phyloP scores from a whole-genome alignment of 352 stramenopile species.

The Phytophthora europaea region DNA sequence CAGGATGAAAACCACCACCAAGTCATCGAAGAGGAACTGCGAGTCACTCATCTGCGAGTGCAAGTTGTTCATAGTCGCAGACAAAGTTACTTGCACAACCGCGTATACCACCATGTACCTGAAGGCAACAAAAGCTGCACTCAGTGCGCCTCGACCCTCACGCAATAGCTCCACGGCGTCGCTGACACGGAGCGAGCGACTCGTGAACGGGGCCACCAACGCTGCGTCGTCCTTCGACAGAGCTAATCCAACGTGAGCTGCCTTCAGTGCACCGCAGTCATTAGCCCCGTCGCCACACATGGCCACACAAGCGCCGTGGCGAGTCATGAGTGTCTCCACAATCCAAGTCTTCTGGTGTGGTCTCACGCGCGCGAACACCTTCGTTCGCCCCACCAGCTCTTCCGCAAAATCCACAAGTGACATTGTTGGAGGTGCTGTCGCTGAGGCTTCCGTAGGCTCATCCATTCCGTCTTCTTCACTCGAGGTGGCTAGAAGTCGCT shows the following conservation, averaged over 20 bases:
- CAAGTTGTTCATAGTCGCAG: conserved; percentile 71
- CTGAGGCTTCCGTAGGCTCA: not conserved
- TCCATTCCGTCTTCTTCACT: conserved; percentile 27
- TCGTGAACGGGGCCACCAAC: conserved; percentile 93
- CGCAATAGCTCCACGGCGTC: conserved; percentile 87
- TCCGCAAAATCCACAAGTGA: conserved; percentile 54
- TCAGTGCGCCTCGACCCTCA: conserved; percentile 92
- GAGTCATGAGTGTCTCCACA: conserved; percentile 71
- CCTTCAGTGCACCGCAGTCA: conserved; percentile 92
- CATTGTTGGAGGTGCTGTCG: conserved; percentile 10
- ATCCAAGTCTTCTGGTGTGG: conserved; percentile 88
- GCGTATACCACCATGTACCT: conserved; percentile 95
- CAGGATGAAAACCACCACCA: conserved; percentile 76
- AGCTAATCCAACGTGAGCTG: conserved; percentile 91
- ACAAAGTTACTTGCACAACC: conserved; percentile 85
- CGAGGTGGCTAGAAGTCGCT: conserved; percentile 45
- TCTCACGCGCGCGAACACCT: conserved; percentile 79
- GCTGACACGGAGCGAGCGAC: conserved; percentile 80
- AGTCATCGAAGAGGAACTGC: conserved; percentile 85
- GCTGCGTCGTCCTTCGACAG: conserved; percentile 91
- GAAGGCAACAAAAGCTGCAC: conserved; percentile 90
- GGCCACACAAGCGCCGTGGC: conserved; percentile 58
- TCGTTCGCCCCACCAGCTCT: conserved; percentile 61
- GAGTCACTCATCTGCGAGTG: conserved; percentile 79
- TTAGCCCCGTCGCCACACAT: conserved; percentile 88